Evolutionary conservation across 2,329 filamentous ascomycete species (phyloP).

Genomic region (Penicillium paneum): DNA sequence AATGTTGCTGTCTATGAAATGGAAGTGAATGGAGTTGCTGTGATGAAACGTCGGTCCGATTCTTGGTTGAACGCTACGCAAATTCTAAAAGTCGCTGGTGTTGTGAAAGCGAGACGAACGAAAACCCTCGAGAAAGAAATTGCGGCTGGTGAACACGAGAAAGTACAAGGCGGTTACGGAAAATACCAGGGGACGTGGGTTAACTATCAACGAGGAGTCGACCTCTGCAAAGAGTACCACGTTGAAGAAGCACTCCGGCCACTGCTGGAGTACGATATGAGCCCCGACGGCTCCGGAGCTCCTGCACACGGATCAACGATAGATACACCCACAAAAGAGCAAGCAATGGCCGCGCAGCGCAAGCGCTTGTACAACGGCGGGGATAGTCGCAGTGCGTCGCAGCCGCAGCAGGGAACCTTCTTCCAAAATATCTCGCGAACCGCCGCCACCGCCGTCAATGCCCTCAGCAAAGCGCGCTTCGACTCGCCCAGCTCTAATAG

Average conservation of each 20-base stretch:
- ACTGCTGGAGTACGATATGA: slow-evolving; percentile 50
- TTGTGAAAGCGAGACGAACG: slow-evolving; percentile 95
- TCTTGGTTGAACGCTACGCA: slow-evolving; percentile 98
- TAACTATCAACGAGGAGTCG: slow-evolving; percentile 83
- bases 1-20: slow-evolving; percentile 97
- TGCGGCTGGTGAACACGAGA: slow-evolving; percentile 91
- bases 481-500: slow-evolving; percentile 73
- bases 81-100: slow-evolving; percentile 93
- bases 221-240: slow-evolving; percentile 77
- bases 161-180: slow-evolving; percentile 96
- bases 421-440: slow-evolving; percentile 96
- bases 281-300: slow-evolving; percentile 56
- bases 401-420: slow-evolving; percentile 73
- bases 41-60: slow-evolving; percentile 93
- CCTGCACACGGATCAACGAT: slow-evolving; percentile 67
- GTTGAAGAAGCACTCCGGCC: slow-evolving; percentile 49
- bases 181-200: slow-evolving; percentile 99
- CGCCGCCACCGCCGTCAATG: slow-evolving; percentile 87
- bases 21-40: slow-evolving; percentile 88
- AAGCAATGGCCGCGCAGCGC: slow-evolving; percentile 92
- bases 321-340: slow-evolving; percentile 96
- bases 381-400: slow-evolving; percentile 64
- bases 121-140: slow-evolving; percentile 99
- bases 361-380: slow-evolving; percentile 84
- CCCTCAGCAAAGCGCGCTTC: slow-evolving; percentile 92